phyloP scores from a whole-genome alignment of 2,329 filamentous ascomycete species.

The Diaporthe sp. region DNA sequence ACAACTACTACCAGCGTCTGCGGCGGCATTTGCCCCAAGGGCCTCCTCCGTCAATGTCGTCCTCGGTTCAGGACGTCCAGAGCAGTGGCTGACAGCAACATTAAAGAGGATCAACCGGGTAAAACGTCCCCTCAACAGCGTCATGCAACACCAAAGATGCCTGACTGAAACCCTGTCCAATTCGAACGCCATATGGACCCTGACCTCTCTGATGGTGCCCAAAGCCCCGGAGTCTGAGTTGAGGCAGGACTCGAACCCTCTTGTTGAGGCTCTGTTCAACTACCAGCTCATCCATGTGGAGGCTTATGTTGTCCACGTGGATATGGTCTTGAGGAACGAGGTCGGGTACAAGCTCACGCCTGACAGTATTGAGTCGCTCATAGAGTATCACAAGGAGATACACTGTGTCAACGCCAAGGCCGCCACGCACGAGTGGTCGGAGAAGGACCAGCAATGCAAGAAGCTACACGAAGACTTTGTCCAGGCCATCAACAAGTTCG shows the following conservation, averaged over 20 bases:
- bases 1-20: conserved; percentile 93
- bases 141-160: conserved; percentile 94
- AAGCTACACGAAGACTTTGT: conserved; percentile 97
- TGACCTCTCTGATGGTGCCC: conserved; percentile 92
- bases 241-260: conserved; percentile 83
- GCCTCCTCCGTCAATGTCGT: conserved; percentile 94
- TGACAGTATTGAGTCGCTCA: conserved; percentile 92
- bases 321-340: conserved; percentile 98
- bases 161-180: conserved; percentile 95
- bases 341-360: conserved; percentile 97
- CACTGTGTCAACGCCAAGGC: conserved; percentile 92
- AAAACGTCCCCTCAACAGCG: conserved; percentile 97
- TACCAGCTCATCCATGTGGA: conserved; percentile 94
- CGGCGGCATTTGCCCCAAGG: conserved; percentile 94
- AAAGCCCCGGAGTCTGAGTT: conserved; percentile 90
- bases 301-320: conserved; percentile 98
- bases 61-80: conserved; percentile 84
- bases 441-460: conserved; percentile 96
- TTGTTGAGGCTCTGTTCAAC: conserved; percentile 91
- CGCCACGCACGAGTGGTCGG: conserved; percentile 93
- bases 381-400: conserved; percentile 96
- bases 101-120: conserved; percentile 97
- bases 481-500: conserved; percentile 96
- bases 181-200: conserved; percentile 91
- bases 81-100: conserved; percentile 96